Percentiles rank a stretch among this genome's conserved stretches.
Conservation (phyloP, 768 basidiomycete species). For the Boletus reticuloceps region DNA sequence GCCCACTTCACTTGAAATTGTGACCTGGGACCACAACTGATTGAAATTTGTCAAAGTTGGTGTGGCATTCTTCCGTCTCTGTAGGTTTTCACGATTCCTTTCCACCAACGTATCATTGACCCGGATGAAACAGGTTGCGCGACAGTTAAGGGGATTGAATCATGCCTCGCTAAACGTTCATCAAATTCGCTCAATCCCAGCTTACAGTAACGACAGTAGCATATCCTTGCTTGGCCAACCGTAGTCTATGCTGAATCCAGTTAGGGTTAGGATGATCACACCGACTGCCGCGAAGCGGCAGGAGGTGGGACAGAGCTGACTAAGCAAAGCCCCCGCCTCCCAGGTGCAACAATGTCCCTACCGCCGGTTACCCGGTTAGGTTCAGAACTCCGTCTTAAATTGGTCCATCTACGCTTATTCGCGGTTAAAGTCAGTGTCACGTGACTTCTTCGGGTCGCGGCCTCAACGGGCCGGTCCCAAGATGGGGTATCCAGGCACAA, state of each 20-base stretch:
- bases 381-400: too few species aligned
- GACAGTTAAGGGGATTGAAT: conserved; percentile 19
- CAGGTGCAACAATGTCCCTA: too few species aligned
- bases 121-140: conserved; percentile 33
- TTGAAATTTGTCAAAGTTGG: conserved; percentile 16
- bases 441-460: too few species aligned
- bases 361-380: too few species aligned
- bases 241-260: background rate
- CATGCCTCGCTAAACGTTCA: conserved; percentile 5
- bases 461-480: too few species aligned
- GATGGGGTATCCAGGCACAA: too few species aligned
- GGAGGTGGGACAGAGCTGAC: too few species aligned
- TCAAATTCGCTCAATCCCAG: conserved; percentile 14
- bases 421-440: too few species aligned
- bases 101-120: background rate
- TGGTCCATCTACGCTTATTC: too few species aligned
- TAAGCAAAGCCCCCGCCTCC: too few species aligned
- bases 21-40: background rate
- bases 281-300: too few species aligned
- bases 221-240: background rate
- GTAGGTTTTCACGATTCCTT: conserved; percentile 17
- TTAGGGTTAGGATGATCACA: too few species aligned
- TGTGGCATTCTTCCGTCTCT: conserved; percentile 30
- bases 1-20: background rate
- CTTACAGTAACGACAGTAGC: conserved; percentile 23